Evolutionary conservation across 352 stramenopile species (phyloP), one percentile per base, ranked within the genome.

Genomic region (Peronospora destructor): DNA sequence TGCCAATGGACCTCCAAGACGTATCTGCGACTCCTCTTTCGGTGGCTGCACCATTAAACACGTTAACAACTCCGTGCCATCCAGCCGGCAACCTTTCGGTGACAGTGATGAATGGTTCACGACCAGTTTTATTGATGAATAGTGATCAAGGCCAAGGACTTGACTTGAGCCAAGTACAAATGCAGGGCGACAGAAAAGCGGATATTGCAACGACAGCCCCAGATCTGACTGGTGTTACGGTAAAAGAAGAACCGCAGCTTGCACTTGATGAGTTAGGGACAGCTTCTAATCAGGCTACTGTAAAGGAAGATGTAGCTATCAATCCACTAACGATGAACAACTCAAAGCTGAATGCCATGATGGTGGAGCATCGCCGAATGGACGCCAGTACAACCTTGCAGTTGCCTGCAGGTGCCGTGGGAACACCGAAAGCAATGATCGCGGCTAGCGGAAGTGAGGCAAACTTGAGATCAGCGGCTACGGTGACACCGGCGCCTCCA

Each of bases 311-410:
- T 46, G 32, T 49, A n/a, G 38, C 56, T 3, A 68, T 83, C 6
- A 86, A 87, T 46, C 74, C 79, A 4, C 53, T 81, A 21, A 87
- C 79, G 23, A 87, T 87, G 79, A 85, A 90, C 59, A 90, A 90
- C 64, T 85, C 79, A 4, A 90, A 87, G 65, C 19, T 90, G 63
- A 87, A 90, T 44, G 79, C 79, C 1, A 90, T 90, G 79, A 87
- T 90, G 76, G 79, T 81, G 53, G 76, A 90, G 46, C 73, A 90
- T 64, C 66, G 69, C 25, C 70, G 74, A 16, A 85, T 87, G 72
- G 79, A 87, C 58, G 67, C 74, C 19, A 71, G 71, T 5, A 51
- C 43, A 12, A 67, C 33, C 5, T 52, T 76, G 26, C 61, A 49
- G 51, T 40, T 65, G 6, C 62, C 62, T 19, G 62, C 61, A 23